These are phyloP conservation scores for Kodamaea hsintzibuensis DNA, from an alignment of 805 yeast species.

Conservation along the genomic window DNA sequence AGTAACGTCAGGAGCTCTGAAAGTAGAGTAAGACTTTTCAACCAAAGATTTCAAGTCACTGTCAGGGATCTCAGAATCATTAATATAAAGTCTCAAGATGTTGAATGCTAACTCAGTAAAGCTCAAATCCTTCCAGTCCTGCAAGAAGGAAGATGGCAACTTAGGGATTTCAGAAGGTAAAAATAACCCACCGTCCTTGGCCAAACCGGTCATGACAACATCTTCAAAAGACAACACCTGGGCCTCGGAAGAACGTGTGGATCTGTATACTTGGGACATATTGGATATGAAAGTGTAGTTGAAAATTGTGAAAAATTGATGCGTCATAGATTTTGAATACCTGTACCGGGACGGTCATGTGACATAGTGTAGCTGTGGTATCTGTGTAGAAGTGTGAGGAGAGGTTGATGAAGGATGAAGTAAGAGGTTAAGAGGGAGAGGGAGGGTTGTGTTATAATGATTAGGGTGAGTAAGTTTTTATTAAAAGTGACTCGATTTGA, in stretches of 20 bases:
- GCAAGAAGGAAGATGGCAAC: constrained; percentile 55
- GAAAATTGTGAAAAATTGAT: constrained; percentile 3
- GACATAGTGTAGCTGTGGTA: background rate
- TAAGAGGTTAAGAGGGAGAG: too few species aligned
- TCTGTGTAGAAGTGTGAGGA: too few species aligned
- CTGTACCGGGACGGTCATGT: constrained; percentile 3
- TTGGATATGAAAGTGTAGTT: background rate
- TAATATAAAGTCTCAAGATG: constrained; percentile 78
- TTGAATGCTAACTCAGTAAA: constrained; percentile 88
- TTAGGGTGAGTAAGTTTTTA: too few species aligned
- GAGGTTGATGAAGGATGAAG: too few species aligned
- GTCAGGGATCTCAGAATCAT: constrained; percentile 69
- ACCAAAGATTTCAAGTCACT: constrained; percentile 66
- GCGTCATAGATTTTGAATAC: constrained; percentile 3
- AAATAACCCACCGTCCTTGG: constrained; percentile 95
- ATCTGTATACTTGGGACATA: constrained; percentile 66
- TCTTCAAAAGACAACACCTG: constrained; percentile 71
- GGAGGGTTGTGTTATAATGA: too few species aligned
- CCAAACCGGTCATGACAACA: constrained; percentile 86
- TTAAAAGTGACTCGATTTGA: too few species aligned
- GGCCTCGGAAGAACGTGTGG: constrained; percentile 64
- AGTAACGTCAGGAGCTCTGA: constrained; percentile 85
- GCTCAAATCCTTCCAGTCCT: constrained; percentile 69
- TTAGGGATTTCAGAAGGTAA: constrained; percentile 82
- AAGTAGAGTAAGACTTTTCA: constrained; percentile 79